Conservation (phyloP, 139 green algal species). For the Chloropicon primus region DNA sequence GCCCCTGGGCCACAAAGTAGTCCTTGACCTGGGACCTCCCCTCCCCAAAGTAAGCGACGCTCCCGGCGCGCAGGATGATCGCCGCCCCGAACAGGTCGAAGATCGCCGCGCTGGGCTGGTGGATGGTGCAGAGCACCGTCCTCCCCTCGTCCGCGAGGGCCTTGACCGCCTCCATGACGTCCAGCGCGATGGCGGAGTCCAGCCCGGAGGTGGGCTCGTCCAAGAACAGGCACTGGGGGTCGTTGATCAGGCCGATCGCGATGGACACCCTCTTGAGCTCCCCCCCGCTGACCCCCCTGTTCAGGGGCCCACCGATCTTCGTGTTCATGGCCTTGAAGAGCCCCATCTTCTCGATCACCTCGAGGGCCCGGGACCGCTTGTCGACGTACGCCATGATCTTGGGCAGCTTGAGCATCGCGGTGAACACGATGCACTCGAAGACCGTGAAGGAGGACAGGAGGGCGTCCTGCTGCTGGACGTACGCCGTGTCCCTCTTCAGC, state of each 20-base stretch:
- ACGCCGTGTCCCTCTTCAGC: constrained; percentile 55
- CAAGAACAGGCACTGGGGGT: constrained; percentile 53
- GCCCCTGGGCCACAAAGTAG: neutral
- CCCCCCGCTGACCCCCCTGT: constrained; percentile 47
- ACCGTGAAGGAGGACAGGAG: constrained; percentile 46
- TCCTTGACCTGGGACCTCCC: neutral
- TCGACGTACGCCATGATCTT: constrained; percentile 11
- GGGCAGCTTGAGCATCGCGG: constrained; percentile 36
- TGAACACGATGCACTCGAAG: constrained; percentile 52
- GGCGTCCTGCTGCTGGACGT: constrained; percentile 59
- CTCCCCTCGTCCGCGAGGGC: constrained; percentile 13
- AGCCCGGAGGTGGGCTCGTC: constrained; percentile 58
- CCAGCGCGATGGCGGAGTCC: constrained; percentile 43
- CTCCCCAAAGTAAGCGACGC: neutral
- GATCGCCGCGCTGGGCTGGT: constrained; percentile 3
- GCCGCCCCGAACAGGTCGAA: neutral
- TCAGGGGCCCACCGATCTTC: constrained; percentile 42
- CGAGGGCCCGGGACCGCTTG: neutral
- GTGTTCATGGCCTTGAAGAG: constrained; percentile 32
- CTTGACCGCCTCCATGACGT: constrained; percentile 48
- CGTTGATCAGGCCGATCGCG: constrained; percentile 46
- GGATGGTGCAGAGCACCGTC: constrained; percentile 1
- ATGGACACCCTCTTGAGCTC: constrained; percentile 75
- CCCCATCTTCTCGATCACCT: constrained; percentile 22
- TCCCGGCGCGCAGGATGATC: neutral